Conservation (phyloP, 208 protist genomes). For the Leishmania arabica region DNA sequence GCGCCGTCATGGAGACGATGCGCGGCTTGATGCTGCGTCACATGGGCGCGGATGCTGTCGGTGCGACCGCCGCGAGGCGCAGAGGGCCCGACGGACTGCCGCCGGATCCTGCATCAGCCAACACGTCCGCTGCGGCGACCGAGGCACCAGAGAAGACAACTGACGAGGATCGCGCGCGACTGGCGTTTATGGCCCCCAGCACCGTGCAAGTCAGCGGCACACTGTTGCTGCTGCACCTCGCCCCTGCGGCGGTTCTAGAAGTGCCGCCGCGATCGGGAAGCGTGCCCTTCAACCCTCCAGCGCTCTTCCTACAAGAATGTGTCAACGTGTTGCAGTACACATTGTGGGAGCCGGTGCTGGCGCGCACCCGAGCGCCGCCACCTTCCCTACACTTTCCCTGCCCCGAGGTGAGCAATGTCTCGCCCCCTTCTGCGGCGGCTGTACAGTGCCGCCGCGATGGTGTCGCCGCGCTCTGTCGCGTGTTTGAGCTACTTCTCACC, state of each 20-base stretch:
- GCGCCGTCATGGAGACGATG: slow-evolving; percentile 47
- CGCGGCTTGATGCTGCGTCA: slow-evolving; percentile 30
- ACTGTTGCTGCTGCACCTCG: slow-evolving; percentile 64
- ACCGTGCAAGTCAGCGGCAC: slow-evolving; percentile 27
- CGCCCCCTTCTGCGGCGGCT: background rate
- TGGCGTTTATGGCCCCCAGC: slow-evolving; percentile 34
- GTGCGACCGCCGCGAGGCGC: background rate
- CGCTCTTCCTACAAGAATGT: slow-evolving; percentile 48
- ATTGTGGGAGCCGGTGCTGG: slow-evolving; percentile 36
- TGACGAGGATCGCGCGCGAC: slow-evolving; percentile 16
- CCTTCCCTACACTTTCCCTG: background rate
- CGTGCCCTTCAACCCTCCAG: slow-evolving; percentile 34
- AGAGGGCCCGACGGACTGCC: background rate
- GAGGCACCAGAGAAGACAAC: background rate
- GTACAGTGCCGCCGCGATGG: slow-evolving; percentile 35
- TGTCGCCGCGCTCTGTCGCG: slow-evolving; percentile 35
- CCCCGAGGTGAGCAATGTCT: background rate
- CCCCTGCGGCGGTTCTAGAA: slow-evolving; percentile 26
- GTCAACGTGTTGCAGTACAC: slow-evolving; percentile 33
- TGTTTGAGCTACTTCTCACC: slow-evolving; percentile 34
- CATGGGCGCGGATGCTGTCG: background rate
- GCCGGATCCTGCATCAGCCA: background rate
- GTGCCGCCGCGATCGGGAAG: slow-evolving; percentile 26
- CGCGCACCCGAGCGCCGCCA: background rate
- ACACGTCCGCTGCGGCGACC: slow-evolving; percentile 1